Percentiles rank a stretch among this genome's conserved stretches.
phyloP scores from a whole-genome alignment of 106 monocot species.

The Vanilla planifolia region DNA sequence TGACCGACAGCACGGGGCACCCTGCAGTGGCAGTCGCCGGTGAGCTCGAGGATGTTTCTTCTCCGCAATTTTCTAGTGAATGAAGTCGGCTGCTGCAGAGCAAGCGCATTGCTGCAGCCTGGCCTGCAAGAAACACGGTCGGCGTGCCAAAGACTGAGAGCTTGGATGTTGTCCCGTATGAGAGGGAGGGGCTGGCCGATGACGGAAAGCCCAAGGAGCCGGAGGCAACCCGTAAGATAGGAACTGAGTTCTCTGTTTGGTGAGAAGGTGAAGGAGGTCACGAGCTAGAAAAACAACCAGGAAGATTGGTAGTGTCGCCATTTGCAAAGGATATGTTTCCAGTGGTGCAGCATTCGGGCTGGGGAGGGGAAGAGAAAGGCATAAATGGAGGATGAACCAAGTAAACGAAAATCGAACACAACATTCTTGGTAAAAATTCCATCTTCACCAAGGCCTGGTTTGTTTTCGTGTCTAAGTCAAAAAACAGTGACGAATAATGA shows the following conservation, averaged over 20 bases:
- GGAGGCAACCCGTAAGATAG: constrained; percentile 18
- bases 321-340: too few species aligned
- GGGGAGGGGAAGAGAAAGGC: too few species aligned
- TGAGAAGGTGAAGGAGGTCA: background rate
- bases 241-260: background rate
- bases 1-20: constrained; percentile 5
- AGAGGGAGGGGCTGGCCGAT: constrained; percentile 22
- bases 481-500: too few species aligned
- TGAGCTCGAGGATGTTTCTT: constrained; percentile 11
- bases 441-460: background rate
- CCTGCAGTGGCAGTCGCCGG: constrained; percentile 10
- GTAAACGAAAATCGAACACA: too few species aligned
- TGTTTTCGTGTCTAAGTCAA: background rate
- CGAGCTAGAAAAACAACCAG: background rate
- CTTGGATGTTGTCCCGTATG: constrained; percentile 16
- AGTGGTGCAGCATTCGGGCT: too few species aligned
- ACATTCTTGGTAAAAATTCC: background rate
- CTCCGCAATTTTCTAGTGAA: background rate
- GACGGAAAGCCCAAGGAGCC: constrained; percentile 19
- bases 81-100: constrained; percentile 6
- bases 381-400: too few species aligned
- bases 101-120: constrained; percentile 10
- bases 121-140: constrained; percentile 10
- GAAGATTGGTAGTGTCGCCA: background rate
- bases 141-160: constrained; percentile 8